Percentiles rank a stretch among this genome's conserved stretches.
phyloP scores from a whole-genome alignment of 225 moss, liverwort and hornwort genomes.

The Marchantia polymorpha region DNA sequence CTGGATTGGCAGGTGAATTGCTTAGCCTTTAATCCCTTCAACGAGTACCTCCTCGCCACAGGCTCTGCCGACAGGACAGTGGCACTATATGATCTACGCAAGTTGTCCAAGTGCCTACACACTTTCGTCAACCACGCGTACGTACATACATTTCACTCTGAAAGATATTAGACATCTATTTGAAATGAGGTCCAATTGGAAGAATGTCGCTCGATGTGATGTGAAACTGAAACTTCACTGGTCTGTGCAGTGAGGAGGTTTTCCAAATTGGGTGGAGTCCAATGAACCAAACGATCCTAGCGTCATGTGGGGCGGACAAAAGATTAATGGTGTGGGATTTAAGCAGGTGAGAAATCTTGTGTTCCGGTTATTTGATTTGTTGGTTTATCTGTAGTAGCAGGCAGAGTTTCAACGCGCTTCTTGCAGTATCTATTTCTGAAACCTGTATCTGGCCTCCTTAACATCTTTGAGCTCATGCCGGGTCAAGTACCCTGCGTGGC shows the following conservation, averaged over 20 bases:
- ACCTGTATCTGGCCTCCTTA: too few relatives aligned
- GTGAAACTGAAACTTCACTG: not conserved
- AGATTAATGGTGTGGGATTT: conserved; percentile 91
- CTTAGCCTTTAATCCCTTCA: conserved; percentile 77
- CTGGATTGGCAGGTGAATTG: conserved; percentile 58
- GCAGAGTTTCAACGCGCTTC: too few relatives aligned
- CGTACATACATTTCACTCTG: not conserved
- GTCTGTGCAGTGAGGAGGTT: conserved; percentile 67
- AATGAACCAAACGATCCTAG: conserved; percentile 73
- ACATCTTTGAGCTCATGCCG: too few relatives aligned
- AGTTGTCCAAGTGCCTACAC: conserved; percentile 65
- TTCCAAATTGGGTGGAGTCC: conserved; percentile 92
- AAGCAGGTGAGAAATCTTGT: conserved; percentile 48
- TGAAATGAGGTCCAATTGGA: too few relatives aligned
- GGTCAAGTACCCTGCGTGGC: too few relatives aligned
- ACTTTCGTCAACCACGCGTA: conserved; percentile 77
- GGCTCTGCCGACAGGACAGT: conserved; percentile 79
- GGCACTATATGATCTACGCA: conserved; percentile 67
- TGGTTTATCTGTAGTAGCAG: too few relatives aligned
- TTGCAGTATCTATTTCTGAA: too few relatives aligned
- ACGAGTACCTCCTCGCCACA: conserved; percentile 79
- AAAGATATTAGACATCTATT: not conserved
- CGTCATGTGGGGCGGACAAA: conserved; percentile 82
- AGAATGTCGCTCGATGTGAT: not conserved
- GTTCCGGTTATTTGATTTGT: too few relatives aligned